Evolutionary conservation across 192 early-diverging fungal species (phyloP), one percentile per base, ranked within the genome.

Genomic region (Umbelopsis sp.): DNA sequence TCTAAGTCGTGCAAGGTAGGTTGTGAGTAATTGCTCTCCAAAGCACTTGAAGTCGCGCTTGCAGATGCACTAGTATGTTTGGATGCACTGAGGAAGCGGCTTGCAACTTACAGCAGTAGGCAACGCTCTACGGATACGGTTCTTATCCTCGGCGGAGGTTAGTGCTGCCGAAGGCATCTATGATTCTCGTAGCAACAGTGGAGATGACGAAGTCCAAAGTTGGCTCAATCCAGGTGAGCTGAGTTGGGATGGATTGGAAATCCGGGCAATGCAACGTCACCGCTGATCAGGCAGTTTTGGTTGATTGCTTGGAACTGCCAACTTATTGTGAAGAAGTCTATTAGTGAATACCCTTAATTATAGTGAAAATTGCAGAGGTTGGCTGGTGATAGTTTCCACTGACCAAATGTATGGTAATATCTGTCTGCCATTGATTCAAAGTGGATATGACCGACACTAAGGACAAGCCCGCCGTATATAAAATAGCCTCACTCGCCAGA

Each of bases 131-230:
- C 69, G 67, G 18, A 80, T 66, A 52, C 53, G 74, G 35, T 78
- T 71, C 61, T 75, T 82, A 70, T 80, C 73, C 67, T 72, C 76
- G 50, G 69, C 71, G 41, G 74, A 69, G 7, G 74, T 41, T 20
- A 76, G 68, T 23, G 78, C 76, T 66, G 58, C 61, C 37, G 79
- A 82, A 51, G 79, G 80, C 70, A 82, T 82, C 64, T 61, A 61
- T 35, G 13, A 35, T 11, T 61, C 21, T 25, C 10, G 18, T 61
- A 30, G 25, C 30, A 61, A 3, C 27, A 33, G 30, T 35, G 30
- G 33, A 18, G 55, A 61, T 25, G 25, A 61, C 25, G 27, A 35
- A 35, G 25, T 23, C 18, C 37, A 41, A 35, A 16, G 18, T 25
- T n/a, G 22, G 20, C 46, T 45, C 37, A 41, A 41, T 41, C 5